Evolutionary conservation across 306 rosid species (phyloP).

Genomic region (Trifolium pratense): DNA sequence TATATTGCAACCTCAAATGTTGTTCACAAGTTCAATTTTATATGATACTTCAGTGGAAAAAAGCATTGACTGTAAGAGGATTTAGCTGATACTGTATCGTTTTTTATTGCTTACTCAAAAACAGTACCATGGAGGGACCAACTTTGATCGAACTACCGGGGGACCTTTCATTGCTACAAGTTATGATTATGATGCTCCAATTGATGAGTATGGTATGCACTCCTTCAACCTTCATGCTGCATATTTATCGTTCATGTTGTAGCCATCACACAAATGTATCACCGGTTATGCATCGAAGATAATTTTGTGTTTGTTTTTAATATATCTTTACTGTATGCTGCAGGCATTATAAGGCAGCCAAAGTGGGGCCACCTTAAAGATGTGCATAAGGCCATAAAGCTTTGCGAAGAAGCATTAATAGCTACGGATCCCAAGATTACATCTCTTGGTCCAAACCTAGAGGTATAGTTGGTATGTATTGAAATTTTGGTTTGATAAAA

Average conservation of each 20-base stretch:
- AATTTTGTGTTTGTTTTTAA: slow-evolving; percentile 1
- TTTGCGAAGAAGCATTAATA: slow-evolving; percentile 78
- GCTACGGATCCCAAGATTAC: slow-evolving; percentile 80
- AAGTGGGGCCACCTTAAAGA: slow-evolving; percentile 99
- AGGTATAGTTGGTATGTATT: slow-evolving; percentile 55
- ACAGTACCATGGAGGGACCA: slow-evolving; percentile 99
- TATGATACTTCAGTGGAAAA: neutral
- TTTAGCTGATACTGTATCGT: slow-evolving; percentile 27
- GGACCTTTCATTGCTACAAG: slow-evolving; percentile 96
- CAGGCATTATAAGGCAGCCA: slow-evolving; percentile 89
- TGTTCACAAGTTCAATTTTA: slow-evolving; percentile 18
- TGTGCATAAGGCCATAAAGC: slow-evolving; percentile 86
- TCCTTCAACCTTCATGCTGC: slow-evolving; percentile 26
- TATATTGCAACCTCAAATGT: slow-evolving; percentile 47
- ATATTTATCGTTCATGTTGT: neutral
- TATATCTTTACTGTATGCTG: slow-evolving; percentile 34
- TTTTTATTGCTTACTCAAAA: slow-evolving; percentile 44
- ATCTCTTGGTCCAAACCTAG: slow-evolving; percentile 77
- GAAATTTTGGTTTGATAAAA: slow-evolving; percentile 20
- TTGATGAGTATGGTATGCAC: slow-evolving; percentile 91
- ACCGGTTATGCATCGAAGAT: neutral
- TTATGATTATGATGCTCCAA: slow-evolving; percentile 98
- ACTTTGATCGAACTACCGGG: slow-evolving; percentile 82
- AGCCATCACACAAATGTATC: neutral
- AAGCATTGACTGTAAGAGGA: too few species aligned